Evolutionary conservation across 768 basidiomycete genomes (phyloP).

Genomic region (Hygrophorus pudorinus): DNA sequence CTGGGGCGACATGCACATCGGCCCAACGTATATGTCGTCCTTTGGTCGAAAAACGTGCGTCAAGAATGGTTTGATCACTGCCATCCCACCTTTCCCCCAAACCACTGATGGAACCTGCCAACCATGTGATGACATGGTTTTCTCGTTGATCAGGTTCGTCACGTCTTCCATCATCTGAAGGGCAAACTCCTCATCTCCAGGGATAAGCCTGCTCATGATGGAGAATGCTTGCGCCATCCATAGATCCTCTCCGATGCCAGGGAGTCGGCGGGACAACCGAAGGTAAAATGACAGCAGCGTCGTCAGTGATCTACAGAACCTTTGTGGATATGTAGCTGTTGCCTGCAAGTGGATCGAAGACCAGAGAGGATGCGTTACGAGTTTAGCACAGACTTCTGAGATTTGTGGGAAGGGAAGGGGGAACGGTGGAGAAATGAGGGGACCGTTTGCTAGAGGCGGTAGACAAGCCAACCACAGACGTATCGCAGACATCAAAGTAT

Average conservation of each 20-base stretch:
- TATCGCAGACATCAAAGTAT: conserved; percentile 35
- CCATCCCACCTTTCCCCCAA: conserved; percentile 43
- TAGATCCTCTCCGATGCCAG: conserved; percentile 41
- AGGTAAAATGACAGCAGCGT: conserved; percentile 45
- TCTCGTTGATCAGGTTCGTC: conserved; percentile 23
- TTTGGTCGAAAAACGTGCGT: conserved; percentile 33
- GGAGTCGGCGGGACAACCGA: conserved; percentile 45
- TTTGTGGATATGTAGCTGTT: conserved; percentile 16
- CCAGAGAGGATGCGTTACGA: conserved; percentile 48
- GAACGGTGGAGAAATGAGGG: conserved; percentile 46
- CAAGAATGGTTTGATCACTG: conserved; percentile 53
- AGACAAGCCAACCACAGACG: conserved; percentile 59
- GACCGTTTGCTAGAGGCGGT: conserved; percentile 29
- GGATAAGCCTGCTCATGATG: conserved; percentile 44
- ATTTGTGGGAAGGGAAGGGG: conserved; percentile 46
- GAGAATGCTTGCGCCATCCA: conserved; percentile 63
- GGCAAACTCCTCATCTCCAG: conserved; percentile 66
- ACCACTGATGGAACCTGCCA: conserved; percentile 28
- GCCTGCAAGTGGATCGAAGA: conserved; percentile 15
- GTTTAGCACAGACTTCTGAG: conserved; percentile 38
- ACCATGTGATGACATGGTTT: conserved; percentile 30
- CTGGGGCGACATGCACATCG: conserved; percentile 36
- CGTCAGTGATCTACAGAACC: conserved; percentile 44
- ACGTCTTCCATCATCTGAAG: conserved; percentile 32
- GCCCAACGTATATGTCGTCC: conserved; percentile 35